phyloP scores from a whole-genome alignment of 2,329 filamentous ascomycete genomes.

The Fusarium keratoplasticum region DNA sequence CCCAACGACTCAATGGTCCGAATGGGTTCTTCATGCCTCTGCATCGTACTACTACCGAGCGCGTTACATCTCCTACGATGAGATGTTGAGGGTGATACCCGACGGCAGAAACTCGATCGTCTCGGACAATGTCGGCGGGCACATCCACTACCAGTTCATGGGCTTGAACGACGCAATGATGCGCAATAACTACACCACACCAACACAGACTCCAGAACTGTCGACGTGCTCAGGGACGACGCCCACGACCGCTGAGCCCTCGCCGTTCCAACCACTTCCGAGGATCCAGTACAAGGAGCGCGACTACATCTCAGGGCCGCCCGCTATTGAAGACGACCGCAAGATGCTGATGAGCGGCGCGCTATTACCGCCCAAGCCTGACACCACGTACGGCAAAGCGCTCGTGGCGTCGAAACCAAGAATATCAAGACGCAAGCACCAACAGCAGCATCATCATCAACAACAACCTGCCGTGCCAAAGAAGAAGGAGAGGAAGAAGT shows the following conservation, averaged over 20 bases:
- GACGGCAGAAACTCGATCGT: conserved; percentile 38
- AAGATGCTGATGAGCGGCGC: conserved; percentile 28
- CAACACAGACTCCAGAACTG: conserved; percentile 7
- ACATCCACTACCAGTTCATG: conserved; percentile 41
- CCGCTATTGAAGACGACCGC: not conserved
- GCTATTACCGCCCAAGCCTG: conserved; percentile 6
- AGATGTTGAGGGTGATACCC: conserved; percentile 14
- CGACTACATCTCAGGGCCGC: conserved; percentile 7
- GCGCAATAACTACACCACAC: not conserved
- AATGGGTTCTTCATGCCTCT: conserved; percentile 31
- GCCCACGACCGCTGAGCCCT: conserved; percentile 1
- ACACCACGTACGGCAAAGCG: not conserved
- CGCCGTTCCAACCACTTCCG: not conserved
- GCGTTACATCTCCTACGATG: conserved; percentile 36
- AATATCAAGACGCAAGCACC: not conserved
- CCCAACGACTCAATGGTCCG: conserved; percentile 25
- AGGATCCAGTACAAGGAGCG: conserved; percentile 3
- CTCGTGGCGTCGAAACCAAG: conserved; percentile 15
- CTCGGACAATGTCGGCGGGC: conserved; percentile 27
- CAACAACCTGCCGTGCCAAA: conserved; percentile 14
- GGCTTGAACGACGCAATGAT: conserved; percentile 8
- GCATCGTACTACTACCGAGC: conserved; percentile 37
- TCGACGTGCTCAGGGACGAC: conserved; percentile 26
- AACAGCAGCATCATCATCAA: not conserved
- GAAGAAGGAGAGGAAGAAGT: conserved; percentile 30